Evolutionary conservation across 345 rosid genomes (phyloP).

Genomic region (Punica granatum): DNA sequence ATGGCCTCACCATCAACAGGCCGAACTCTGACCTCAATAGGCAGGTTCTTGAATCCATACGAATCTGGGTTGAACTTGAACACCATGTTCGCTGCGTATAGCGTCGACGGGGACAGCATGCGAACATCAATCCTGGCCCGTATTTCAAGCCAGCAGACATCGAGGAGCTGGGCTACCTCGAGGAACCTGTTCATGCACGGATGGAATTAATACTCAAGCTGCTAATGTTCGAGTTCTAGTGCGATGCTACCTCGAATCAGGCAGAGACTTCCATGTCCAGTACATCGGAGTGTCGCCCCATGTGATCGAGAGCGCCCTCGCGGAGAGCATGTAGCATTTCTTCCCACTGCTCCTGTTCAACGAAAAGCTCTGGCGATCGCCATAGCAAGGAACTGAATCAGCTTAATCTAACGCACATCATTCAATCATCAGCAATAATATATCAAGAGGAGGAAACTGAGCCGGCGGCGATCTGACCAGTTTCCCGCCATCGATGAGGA

Average conservation of each 20-base stretch:
- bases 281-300: constrained; percentile 30
- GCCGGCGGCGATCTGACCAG: constrained; percentile 11
- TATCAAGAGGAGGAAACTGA: background rate
- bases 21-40: constrained; percentile 17
- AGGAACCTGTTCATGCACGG: constrained; percentile 12
- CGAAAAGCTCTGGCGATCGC: constrained; percentile 19
- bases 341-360: constrained; percentile 21
- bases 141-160: constrained; percentile 28
- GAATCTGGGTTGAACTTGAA: constrained; percentile 6
- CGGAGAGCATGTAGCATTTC: constrained; percentile 23
- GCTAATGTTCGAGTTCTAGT: too few relatives aligned
- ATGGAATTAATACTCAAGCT: background rate
- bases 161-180: constrained; percentile 19
- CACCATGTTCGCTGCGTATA: constrained; percentile 26
- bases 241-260: constrained; percentile 20
- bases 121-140: constrained; percentile 13
- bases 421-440: too few relatives aligned
- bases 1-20: background rate
- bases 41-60: constrained; percentile 10
- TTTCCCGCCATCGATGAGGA: constrained; percentile 25
- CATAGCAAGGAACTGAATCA: too few relatives aligned
- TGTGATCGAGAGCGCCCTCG: constrained; percentile 21
- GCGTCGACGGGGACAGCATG: constrained; percentile 20
- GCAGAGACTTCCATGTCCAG: constrained; percentile 44
- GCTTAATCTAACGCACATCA: too few relatives aligned